Conservation (phyloP, 371 early-diverging fungal species). For the Circinella minor region DNA sequence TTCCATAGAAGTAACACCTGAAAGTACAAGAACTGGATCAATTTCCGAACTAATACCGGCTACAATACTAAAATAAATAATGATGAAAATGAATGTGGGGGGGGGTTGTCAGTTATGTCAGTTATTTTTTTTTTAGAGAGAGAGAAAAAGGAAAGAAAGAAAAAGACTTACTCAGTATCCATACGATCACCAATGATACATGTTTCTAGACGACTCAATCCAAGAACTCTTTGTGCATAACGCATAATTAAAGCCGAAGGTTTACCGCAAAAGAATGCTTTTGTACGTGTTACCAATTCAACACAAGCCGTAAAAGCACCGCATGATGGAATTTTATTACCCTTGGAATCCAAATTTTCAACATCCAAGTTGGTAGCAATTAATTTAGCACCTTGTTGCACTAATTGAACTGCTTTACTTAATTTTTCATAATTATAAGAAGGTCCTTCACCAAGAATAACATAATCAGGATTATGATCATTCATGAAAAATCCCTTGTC, state of each 20-base stretch:
- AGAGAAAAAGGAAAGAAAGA: too few species aligned
- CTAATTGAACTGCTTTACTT: conserved; percentile 67
- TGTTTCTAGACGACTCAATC: conserved; percentile 59
- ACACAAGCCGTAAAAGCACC: conserved; percentile 69
- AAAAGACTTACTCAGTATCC: conserved; percentile 58
- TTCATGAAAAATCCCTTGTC: conserved; percentile 73
- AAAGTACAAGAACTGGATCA: conserved; percentile 68
- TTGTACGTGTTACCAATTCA: conserved; percentile 66
- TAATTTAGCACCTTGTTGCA: conserved; percentile 60
- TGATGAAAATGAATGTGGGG: background rate
- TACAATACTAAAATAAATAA: conserved; percentile 30
- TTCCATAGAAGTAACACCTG: conserved; percentile 62
- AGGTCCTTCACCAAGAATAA: conserved; percentile 68
- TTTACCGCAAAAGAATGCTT: conserved; percentile 74
- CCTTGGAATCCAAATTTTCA: conserved; percentile 60
- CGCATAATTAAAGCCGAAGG: conserved; percentile 72
- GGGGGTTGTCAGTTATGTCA: background rate
- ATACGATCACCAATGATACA: conserved; percentile 77
- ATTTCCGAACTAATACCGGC: conserved; percentile 65
- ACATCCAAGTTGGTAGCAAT: conserved; percentile 74
- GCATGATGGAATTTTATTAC: conserved; percentile 61
- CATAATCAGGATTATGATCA: conserved; percentile 68
- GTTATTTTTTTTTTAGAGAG: too few species aligned
- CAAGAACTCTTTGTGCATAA: conserved; percentile 65
- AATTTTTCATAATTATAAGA: conserved; percentile 67